phyloP scores from a whole-genome alignment of 1,284 basidiomycete genomes.

The Ceratobasidium sp. region DNA sequence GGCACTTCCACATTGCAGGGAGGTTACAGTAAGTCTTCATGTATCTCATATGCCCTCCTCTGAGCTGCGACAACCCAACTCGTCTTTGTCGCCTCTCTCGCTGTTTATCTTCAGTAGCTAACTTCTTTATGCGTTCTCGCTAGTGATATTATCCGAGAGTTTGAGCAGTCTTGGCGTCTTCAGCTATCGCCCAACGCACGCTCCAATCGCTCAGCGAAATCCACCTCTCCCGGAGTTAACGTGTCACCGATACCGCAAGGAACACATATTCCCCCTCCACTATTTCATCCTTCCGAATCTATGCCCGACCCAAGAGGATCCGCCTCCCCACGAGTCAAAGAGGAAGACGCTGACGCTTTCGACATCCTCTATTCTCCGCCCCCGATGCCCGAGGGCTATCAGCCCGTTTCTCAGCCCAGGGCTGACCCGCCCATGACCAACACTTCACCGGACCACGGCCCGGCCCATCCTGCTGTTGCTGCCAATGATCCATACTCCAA shows the following conservation, averaged over 20 bases:
- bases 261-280: neutral
- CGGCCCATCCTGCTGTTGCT: no score
- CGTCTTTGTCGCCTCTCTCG: neutral
- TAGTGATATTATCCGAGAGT: conserved; percentile 20
- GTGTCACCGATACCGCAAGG: no score
- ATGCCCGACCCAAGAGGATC: neutral
- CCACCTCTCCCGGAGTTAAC: neutral
- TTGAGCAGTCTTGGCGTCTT: conserved; percentile 18
- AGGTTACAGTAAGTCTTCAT: conserved; percentile 12
- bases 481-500: no score
- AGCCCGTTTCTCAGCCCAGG: no score
- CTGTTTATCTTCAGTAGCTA: neutral
- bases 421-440: no score
- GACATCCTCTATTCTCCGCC: neutral
- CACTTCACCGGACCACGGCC: no score
- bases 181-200: conserved; percentile 7
- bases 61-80: neutral
- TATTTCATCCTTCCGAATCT: conserved; percentile 3
- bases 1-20: conserved; percentile 5
- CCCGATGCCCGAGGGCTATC: no score
- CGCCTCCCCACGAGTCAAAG: neutral
- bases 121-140: neutral
- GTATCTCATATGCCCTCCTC: no score
- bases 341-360: neutral
- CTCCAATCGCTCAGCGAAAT: neutral